These are phyloP conservation scores for Emericellopsis atlantica DNA, from an alignment of 2,329 filamentous ascomycete genomes.

Conservation along the genomic window DNA sequence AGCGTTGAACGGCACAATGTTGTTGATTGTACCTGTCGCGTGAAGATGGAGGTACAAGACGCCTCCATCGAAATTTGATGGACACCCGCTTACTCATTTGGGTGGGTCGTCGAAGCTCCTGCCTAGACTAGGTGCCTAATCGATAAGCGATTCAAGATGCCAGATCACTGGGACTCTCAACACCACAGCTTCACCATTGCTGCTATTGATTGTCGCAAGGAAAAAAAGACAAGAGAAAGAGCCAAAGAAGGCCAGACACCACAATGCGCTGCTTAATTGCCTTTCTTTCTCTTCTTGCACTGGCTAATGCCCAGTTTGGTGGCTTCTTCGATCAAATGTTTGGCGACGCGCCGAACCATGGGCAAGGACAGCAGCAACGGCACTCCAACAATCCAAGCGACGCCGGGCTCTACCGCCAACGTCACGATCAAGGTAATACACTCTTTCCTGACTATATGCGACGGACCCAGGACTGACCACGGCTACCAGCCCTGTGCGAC, in stretches of 20 bases:
- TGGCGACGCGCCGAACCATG: conserved; percentile 36
- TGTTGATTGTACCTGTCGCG: conserved; percentile 11
- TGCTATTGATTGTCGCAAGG: too few relatives aligned
- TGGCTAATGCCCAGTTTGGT: conserved; percentile 70
- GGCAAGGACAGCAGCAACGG: conserved; percentile 32
- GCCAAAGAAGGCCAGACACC: neutral
- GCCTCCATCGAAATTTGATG: neutral
- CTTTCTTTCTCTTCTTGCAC: conserved; percentile 46
- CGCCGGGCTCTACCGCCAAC: conserved; percentile 62
- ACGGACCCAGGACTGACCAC: too few relatives aligned
- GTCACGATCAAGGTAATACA: conserved; percentile 51
- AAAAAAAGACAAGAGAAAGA: too few relatives aligned
- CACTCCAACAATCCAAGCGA: conserved; percentile 69
- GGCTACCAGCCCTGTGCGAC: conserved; percentile 58
- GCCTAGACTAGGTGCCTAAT: neutral
- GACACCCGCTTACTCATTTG: neutral
- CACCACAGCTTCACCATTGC: too few relatives aligned
- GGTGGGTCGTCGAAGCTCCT: neutral
- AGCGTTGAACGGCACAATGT: conserved; percentile 10
- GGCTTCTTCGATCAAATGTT: conserved; percentile 97
- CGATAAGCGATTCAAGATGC: neutral
- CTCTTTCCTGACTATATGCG: neutral
- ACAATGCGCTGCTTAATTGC: conserved; percentile 23
- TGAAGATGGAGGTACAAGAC: neutral
- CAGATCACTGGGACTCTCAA: neutral